Evolutionary conservation across 148 eudicot species (phyloP).

Genomic region (Salicornia ramosissima): DNA sequence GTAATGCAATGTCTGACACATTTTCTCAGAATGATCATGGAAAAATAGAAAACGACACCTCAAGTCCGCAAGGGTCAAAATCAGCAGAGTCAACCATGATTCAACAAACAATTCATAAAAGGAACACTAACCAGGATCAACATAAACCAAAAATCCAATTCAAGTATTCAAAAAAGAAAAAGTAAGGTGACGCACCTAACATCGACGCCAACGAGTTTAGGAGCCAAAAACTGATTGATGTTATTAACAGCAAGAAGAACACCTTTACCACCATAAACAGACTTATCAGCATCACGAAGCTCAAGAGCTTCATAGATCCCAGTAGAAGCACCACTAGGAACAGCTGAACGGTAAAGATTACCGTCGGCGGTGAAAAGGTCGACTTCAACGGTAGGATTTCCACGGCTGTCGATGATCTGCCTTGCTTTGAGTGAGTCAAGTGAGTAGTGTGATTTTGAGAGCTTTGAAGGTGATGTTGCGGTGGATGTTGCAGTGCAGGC

Average conservation of each 20-base stretch:
- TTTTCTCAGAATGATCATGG: neutral
- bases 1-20: neutral
- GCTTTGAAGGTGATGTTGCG: slow-evolving; percentile 23
- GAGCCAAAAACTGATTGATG: slow-evolving; percentile 70
- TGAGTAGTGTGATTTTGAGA: slow-evolving; percentile 30
- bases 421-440: slow-evolving; percentile 79
- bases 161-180: neutral
- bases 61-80: neutral
- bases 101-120: no score
- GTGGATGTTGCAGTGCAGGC: slow-evolving; percentile 35
- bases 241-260: slow-evolving; percentile 74
- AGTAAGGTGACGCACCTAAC: slow-evolving; percentile 50
- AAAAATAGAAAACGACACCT: neutral
- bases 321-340: slow-evolving; percentile 94
- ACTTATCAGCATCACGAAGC: slow-evolving; percentile 83
- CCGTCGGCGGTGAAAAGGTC: slow-evolving; percentile 66
- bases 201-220: slow-evolving; percentile 70
- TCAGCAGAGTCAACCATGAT: neutral
- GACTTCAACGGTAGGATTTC: slow-evolving; percentile 96
- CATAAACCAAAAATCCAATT: neutral
- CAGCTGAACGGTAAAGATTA: slow-evolving; percentile 70
- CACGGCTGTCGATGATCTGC: slow-evolving; percentile 93
- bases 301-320: slow-evolving; percentile 97
- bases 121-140: neutral
- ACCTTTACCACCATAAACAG: slow-evolving; percentile 87